Base-by-base conservation (phyloP, 2,329 filamentous ascomycete genomes). In the Sporothrix mexicana region DNA sequence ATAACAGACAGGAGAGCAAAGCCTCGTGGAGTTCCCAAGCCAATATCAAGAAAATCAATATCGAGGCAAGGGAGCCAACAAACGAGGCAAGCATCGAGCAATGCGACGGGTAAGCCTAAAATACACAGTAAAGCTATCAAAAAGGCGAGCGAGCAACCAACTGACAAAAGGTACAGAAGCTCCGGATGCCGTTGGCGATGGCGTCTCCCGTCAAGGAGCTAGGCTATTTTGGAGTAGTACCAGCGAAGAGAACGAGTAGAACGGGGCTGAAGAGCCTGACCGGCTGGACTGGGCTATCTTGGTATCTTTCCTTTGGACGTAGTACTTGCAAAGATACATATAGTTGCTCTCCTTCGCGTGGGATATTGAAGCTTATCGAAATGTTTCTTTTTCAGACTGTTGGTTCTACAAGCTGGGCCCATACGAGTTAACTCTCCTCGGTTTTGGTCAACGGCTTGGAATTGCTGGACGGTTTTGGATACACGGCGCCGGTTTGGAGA, bases 11-110 rank as follows among this genome's bases (percentile, higher is more conserved):
- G 13, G 30, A 66, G 23, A 30, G 62, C 62, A 67, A 53, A 55
- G 51, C 53, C 53, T 70, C 53, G 53, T 70, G 53, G 53, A 61
- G 53, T 12, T 45, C 51, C 13, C 30, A 67, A 25, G 47, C 17
- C 51, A 30, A 59, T 20, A 69, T 59, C 51, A 20, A 25, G 5
- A 49, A 47, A 25, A 25, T 47, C 13, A 53, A 15, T 36, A 36
- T 36, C 30, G 7, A 47, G 9, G 68, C 68, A 70, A 69, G 67
- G 67, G 51, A 49, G 20, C 30, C 7, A 43, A 53, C 1, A 2
- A 36, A 57, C 53, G 9, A 30, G 51, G 12, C 15, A 12, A 68
- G n/a, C 45, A 53, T 12, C 51, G n/a, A 4, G 10, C 51, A 17
- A 55, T 55, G 13, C 20, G 20, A 1, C 51, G 25, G 23, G 20